Conservation (phyloP, 2,329 filamentous ascomycete species). For the Elsinoe batatas region DNA sequence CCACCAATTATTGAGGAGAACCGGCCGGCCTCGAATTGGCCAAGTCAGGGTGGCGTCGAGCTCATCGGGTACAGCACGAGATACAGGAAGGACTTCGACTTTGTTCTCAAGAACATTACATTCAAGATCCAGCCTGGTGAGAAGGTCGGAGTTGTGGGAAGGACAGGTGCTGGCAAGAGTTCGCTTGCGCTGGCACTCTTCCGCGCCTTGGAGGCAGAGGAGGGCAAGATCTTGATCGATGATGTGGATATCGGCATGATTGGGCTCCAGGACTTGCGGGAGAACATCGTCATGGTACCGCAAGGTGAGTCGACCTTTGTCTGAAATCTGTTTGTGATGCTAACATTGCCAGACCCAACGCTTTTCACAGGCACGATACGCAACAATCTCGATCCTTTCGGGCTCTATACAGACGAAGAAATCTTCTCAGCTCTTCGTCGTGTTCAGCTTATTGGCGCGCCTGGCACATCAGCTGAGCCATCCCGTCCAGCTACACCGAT, state of each 20-base stretch:
- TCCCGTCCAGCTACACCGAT: slow-evolving; percentile 26
- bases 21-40: slow-evolving; percentile 73
- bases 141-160: slow-evolving; percentile 91
- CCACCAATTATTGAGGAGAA: slow-evolving; percentile 65
- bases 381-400: slow-evolving; percentile 87
- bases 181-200: slow-evolving; percentile 89
- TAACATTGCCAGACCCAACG: slow-evolving; percentile 57
- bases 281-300: slow-evolving; percentile 93
- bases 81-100: slow-evolving; percentile 78
- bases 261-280: slow-evolving; percentile 83
- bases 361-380: slow-evolving; percentile 88
- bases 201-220: slow-evolving; percentile 82
- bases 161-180: slow-evolving; percentile 93
- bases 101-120: slow-evolving; percentile 70
- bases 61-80: slow-evolving; percentile 84
- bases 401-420: slow-evolving; percentile 77
- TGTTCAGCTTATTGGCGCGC: slow-evolving; percentile 70
- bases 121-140: slow-evolving; percentile 80
- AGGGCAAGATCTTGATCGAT: slow-evolving; percentile 82
- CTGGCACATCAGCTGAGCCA: slow-evolving; percentile 36
- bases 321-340: neutral
- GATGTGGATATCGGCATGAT: slow-evolving; percentile 83
- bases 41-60: slow-evolving; percentile 71
- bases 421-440: slow-evolving; percentile 78
- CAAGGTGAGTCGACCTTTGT: slow-evolving; percentile 41